Conservation (phyloP, 306 rosid genomes). For the Hippophae rhamnoides region DNA sequence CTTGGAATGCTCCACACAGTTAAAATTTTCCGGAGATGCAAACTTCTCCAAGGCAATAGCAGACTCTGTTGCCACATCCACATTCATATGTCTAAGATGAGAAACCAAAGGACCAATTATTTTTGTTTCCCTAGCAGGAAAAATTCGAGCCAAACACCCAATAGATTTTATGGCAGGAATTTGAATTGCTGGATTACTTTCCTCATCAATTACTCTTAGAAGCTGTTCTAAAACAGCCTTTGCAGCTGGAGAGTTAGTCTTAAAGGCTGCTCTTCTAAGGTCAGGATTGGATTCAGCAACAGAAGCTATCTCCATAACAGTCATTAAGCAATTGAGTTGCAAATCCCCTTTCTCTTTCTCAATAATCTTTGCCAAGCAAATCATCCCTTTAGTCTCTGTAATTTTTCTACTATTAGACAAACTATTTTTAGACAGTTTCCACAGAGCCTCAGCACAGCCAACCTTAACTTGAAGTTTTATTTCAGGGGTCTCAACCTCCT, state of each 20-base stretch:
- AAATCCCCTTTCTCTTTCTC: conserved; percentile 53
- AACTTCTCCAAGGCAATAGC: conserved; percentile 62
- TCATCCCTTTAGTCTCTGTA: conserved; percentile 81
- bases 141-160: conserved; percentile 75
- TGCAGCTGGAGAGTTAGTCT: conserved; percentile 56
- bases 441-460: conserved; percentile 70
- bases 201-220: conserved; percentile 47
- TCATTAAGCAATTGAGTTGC: conserved; percentile 72
- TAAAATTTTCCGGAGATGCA: conserved; percentile 60
- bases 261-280: conserved; percentile 65
- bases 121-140: conserved; percentile 62
- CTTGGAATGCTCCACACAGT: conserved; percentile 59
- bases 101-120: conserved; percentile 64
- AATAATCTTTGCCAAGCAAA: conserved; percentile 74
- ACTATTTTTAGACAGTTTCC: conserved; percentile 63
- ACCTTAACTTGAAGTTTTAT: conserved; percentile 45
- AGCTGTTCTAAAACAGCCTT: conserved; percentile 78
- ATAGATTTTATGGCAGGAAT: conserved; percentile 68
- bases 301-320: conserved; percentile 66
- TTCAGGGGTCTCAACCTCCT: conserved; percentile 47
- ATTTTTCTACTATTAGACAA: conserved; percentile 47
- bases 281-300: conserved; percentile 63
- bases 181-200: conserved; percentile 24
- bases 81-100: conserved; percentile 45
- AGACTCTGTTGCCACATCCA: conserved; percentile 60